Percentiles rank a stretch among this genome's conserved stretches.
Evolutionary conservation across 1,139 yeast species (phyloP).

Genomic region (Taphrina sp.): DNA sequence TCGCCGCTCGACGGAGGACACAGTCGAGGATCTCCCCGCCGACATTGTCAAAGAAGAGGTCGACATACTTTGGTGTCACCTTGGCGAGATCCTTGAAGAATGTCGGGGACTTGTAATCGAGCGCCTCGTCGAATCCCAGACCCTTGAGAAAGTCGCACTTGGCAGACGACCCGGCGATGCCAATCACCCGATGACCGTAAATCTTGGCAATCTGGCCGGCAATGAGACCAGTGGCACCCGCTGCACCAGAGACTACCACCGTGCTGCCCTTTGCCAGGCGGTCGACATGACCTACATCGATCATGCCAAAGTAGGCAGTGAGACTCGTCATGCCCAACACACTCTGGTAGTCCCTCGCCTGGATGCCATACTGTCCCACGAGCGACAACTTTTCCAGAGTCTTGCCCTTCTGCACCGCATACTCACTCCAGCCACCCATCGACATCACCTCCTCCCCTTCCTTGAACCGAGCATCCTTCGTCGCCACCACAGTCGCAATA

Average conservation of each 20-base stretch:
- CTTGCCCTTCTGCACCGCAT: conserved; percentile 42
- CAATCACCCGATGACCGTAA: conserved; percentile 59
- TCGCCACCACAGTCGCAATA: conserved; percentile 52
- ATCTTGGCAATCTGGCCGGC: conserved; percentile 61
- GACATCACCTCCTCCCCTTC: conserved; percentile 52
- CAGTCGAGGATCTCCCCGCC: conserved; percentile 61
- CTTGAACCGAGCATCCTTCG: conserved; percentile 47
- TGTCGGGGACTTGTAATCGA: conserved; percentile 52
- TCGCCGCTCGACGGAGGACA: conserved; percentile 49
- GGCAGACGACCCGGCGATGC: conserved; percentile 61
- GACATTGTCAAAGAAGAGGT: conserved; percentile 46
- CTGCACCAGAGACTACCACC: conserved; percentile 62
- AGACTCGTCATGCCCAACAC: conserved; percentile 58
- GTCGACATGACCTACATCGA: conserved; percentile 40
- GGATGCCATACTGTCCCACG: conserved; percentile 32
- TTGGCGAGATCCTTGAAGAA: conserved; percentile 25
- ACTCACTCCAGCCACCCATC: conserved; percentile 49
- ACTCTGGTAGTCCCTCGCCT: conserved; percentile 45
- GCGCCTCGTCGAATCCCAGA: conserved; percentile 54
- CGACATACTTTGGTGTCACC: conserved; percentile 39
- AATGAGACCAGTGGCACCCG: conserved; percentile 68
- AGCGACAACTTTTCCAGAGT: conserved; percentile 35
- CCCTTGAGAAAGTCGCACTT: conserved; percentile 56
- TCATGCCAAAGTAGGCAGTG: conserved; percentile 62
- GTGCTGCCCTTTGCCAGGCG: conserved; percentile 39